Base-by-base conservation (phyloP, 306 rosid species). In the Echinosophora koreensis region DNA sequence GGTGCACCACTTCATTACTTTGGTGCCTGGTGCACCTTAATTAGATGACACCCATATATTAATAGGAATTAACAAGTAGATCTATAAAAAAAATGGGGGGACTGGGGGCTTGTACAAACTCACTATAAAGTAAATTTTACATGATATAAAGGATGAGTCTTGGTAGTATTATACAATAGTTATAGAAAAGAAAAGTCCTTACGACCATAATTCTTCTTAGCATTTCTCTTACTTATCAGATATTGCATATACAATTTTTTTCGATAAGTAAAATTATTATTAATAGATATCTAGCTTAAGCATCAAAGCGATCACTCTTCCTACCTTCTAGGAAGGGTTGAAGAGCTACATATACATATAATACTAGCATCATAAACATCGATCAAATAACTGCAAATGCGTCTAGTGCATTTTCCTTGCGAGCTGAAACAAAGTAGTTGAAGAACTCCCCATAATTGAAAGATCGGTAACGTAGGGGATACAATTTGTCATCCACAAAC, bases 391-490 rank as follows among this genome's bases (percentile, higher is more conserved):
- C 81, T 12, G 88, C 84, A 75, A 69, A 89, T n/a, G 30, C 38
- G 42, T 89, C 88, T 0, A 85, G 80, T 5, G 91, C 90, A 78
- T 89, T 79, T 1, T 79, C 84, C 15, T 41, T 51, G n/a, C 37
- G 63, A 69, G 85, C 74, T 38, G 87, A 77, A 51, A 78, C 74
- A 46, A 59, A 87, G 77, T 76, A 85, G 0, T 73, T 6, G 3
- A 73, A 42, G 73, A 81, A 89, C 13, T 82, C 84, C 2, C 77
- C 76, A 72, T 67, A 88, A 15, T 17, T 76, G 82, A 90, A 88
- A 4, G 87, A 83, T 1, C 64, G 63, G 18, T 88, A 88, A 41
- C 80, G 86, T 1, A 85, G 80, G 75, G 92, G 94, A 56, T 90
- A 85, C 42, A 57, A 22, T 8, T 90, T 83, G 0, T 70, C 34